Percentiles rank a stretch among this genome's conserved stretches.
These are phyloP conservation scores for Gracilariopsis chorda DNA, from an alignment of 23 red algal species.

Conservation along the genomic window DNA sequence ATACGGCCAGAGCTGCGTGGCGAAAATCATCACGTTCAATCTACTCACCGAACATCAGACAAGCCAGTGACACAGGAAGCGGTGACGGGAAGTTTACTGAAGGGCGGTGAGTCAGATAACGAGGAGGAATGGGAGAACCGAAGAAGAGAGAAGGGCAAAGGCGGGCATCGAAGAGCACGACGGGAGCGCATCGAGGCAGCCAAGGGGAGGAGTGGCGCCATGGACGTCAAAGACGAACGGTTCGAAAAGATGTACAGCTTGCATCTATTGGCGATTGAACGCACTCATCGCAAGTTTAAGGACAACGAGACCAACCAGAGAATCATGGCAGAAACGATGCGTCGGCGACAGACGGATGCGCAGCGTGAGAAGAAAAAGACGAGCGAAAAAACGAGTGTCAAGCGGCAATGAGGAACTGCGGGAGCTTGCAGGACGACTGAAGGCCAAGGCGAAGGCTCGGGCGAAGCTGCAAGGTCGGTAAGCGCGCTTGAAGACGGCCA, in stretches of 20 bases:
- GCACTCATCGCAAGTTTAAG: constrained; percentile 84
- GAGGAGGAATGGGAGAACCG: constrained; percentile 21
- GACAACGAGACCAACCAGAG: constrained; percentile 40
- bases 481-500: neutral
- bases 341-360: neutral
- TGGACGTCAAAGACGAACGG: constrained; percentile 63
- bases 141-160: constrained; percentile 27
- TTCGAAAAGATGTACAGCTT: constrained; percentile 79
- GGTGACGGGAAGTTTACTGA: neutral
- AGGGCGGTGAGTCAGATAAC: constrained; percentile 20
- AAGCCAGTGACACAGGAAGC: neutral
- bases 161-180: neutral
- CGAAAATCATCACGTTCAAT: constrained; percentile 97
- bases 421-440: neutral
- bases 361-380: neutral
- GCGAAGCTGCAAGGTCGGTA: neutral
- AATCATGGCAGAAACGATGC: constrained; percentile 34
- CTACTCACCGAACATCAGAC: constrained; percentile 64
- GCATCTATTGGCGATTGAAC: constrained; percentile 90
- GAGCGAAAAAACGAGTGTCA: neutral
- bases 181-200: neutral
- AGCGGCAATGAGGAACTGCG: constrained; percentile 6
- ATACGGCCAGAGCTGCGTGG: constrained; percentile 83
- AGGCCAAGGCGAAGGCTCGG: neutral
- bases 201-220: neutral